A percentile compares a stretch with the other conserved stretches of the same genome.
Evolutionary conservation across 1,284 basidiomycete species (phyloP).

Genomic region (Ustilago loliicola): DNA sequence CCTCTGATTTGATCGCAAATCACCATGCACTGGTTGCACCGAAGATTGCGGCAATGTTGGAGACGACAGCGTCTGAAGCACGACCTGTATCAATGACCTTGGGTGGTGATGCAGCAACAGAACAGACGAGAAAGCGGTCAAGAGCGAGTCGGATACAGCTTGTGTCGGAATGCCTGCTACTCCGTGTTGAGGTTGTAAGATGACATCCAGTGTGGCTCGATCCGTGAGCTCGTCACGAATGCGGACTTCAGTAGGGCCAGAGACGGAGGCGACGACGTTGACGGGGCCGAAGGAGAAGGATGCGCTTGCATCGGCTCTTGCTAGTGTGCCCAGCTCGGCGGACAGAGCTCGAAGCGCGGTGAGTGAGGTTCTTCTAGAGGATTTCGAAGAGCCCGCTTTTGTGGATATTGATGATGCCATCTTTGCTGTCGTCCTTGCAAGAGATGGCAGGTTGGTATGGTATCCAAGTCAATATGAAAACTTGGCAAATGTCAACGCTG

Average conservation of each 20-base stretch:
- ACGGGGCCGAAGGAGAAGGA: conserved; percentile 57
- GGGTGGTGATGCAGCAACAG: conserved; percentile 73
- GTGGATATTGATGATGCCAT: conserved; percentile 10
- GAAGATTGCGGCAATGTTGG: conserved; percentile 65
- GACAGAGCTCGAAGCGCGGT: conserved; percentile 43
- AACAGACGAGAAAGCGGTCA: conserved; percentile 61
- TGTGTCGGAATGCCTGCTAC: conserved; percentile 67
- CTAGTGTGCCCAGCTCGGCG: conserved; percentile 30
- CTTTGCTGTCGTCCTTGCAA: not conserved
- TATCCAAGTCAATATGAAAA: not conserved
- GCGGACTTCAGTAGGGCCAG: conserved; percentile 74
- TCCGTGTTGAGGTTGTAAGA: conserved; percentile 73
- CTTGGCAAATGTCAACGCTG: not conserved
- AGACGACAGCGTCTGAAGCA: conserved; percentile 75
- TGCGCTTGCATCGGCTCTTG: conserved; percentile 58
- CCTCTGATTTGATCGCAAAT: conserved; percentile 22
- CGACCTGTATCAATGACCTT: conserved; percentile 76
- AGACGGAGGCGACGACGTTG: conserved; percentile 70
- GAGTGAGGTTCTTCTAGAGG: conserved; percentile 25
- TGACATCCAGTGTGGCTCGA: conserved; percentile 73
- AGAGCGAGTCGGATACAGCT: conserved; percentile 25
- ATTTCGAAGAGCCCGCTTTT: not conserved
- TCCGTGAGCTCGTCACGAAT: conserved; percentile 74
- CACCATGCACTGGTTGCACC: conserved; percentile 10
- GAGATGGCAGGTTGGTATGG: not conserved